These are phyloP conservation scores for Obelidium mucronatum DNA, from an alignment of 192 early-diverging fungal species.

Conservation along the genomic window DNA sequence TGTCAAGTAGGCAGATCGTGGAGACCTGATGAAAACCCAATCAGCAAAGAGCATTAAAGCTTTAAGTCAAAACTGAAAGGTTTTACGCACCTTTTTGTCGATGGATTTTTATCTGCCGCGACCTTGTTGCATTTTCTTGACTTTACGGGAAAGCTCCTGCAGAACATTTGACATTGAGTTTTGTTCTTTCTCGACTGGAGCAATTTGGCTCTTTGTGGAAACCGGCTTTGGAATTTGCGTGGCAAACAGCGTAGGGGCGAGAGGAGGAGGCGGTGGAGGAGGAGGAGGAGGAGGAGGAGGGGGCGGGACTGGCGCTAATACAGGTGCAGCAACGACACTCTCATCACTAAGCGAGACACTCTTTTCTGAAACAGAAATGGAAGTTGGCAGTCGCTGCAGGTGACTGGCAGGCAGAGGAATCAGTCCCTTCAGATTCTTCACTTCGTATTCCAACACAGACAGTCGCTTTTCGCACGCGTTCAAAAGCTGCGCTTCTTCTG, in stretches of 20 bases:
- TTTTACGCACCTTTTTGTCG: not conserved
- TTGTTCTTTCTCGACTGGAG: too few relatives aligned
- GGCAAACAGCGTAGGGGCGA: not conserved
- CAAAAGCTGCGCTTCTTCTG: too few relatives aligned
- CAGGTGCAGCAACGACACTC: not conserved
- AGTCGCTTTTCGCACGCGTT: too few relatives aligned
- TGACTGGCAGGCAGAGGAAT: too few relatives aligned
- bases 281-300: not conserved
- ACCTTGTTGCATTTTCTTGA: not conserved
- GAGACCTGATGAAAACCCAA: not conserved
- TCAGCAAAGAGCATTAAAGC: not conserved
- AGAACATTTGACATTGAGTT: conserved; percentile 1
- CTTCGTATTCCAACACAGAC: too few relatives aligned
- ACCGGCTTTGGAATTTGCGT: not conserved
- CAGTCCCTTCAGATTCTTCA: too few relatives aligned
- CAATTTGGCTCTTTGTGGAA: too few relatives aligned
- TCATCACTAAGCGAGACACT: too few relatives aligned
- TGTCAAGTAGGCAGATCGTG: not conserved
- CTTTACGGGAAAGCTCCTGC: not conserved
- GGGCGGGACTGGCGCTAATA: not conserved
- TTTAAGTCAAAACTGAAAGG: not conserved
- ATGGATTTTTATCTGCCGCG: not conserved
- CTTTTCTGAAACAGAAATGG: too few relatives aligned
- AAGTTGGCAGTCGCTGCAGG: too few relatives aligned
- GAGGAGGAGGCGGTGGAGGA: not conserved